These are phyloP conservation scores for Plectosphaerella cucumerina DNA, from an alignment of 2,329 filamentous ascomycete genomes.

Conservation along the genomic window DNA sequence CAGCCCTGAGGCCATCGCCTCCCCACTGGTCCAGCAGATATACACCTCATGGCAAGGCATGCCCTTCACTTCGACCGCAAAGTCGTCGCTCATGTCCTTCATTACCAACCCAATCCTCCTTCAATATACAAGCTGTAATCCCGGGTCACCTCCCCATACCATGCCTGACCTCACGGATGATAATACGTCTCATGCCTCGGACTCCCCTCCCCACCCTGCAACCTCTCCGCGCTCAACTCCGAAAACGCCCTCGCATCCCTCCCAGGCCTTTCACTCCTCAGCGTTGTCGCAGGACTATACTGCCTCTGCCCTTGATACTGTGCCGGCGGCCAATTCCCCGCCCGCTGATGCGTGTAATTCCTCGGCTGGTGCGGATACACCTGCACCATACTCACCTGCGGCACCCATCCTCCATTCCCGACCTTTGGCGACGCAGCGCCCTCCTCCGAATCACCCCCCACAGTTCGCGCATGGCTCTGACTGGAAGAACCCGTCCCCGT, in stretches of 20 bases:
- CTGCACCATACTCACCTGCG: constrained; percentile 27
- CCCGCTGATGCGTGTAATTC: background rate
- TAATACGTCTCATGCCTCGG: constrained; percentile 2
- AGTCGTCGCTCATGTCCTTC: no score
- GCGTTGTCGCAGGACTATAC: background rate
- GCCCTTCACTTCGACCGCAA: no score
- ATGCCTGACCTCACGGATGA: background rate
- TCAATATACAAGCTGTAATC: background rate
- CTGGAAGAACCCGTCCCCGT: background rate
- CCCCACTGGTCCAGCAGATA: no score
- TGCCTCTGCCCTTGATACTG: background rate
- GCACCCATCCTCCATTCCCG: constrained; percentile 26
- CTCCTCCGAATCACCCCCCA: constrained; percentile 7
- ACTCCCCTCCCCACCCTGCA: background rate
- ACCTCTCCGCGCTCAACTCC: background rate
- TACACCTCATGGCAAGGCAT: no score
- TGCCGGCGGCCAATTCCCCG: no score
- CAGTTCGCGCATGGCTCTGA: background rate
- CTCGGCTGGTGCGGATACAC: constrained; percentile 5
- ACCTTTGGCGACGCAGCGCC: constrained; percentile 17
- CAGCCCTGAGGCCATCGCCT: no score
- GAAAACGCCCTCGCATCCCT: background rate
- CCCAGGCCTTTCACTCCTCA: background rate
- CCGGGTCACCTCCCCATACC: no score
- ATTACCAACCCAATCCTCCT: background rate